Evolutionary conservation across 2,329 filamentous ascomycete genomes (phyloP), one percentile per base, ranked within the genome.

Genomic region (Scedosporium boydii): DNA sequence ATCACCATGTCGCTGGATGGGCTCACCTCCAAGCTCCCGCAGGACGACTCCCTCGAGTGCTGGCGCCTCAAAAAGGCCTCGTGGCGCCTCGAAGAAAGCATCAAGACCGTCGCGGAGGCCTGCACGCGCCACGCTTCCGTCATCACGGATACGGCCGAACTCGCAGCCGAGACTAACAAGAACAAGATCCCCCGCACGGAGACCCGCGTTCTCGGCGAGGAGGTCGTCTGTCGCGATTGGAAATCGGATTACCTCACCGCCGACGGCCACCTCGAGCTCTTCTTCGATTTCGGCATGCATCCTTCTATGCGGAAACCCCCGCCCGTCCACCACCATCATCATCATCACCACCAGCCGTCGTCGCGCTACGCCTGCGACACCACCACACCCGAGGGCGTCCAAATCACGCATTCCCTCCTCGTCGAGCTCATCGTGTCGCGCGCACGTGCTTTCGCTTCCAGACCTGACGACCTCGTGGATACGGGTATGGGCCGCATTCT

Each of bases 371-470:
- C 88, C 26, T 96, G 92, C 78, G 90, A 96, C 71, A 82, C 90
- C 71, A 88, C 89, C 68, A 84, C 88, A 62, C 77, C 82, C 59
- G 87, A 88, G 69, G 91, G 91, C 61, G 86, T 91, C 67, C 86
- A 89, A 69, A 86, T 96, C 63, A 86, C 86, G 60, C 93, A 99
- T 79, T 87, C 88, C 70, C 84, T 99, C 55, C 85, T 96, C 69
- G 83, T 98, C 63, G 93, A 99, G 77, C 86, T 98, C 78, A 92
- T 98, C 59, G 92, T 99, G 23, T 90, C 90, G 2, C 92, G 97
- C 74, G 93, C 98, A 74, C 95, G 91, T 78, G 83, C 82, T 0
- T 89, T 88, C 66, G 86, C 88, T 70, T 87, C 85, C 64, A 87
- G 87, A 72, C 80, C 82, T 1, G 76, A 78, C 61, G 80, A 91